Base-by-base conservation (phyloP, 306 rosid genomes). In the Biancaea sappan region DNA sequence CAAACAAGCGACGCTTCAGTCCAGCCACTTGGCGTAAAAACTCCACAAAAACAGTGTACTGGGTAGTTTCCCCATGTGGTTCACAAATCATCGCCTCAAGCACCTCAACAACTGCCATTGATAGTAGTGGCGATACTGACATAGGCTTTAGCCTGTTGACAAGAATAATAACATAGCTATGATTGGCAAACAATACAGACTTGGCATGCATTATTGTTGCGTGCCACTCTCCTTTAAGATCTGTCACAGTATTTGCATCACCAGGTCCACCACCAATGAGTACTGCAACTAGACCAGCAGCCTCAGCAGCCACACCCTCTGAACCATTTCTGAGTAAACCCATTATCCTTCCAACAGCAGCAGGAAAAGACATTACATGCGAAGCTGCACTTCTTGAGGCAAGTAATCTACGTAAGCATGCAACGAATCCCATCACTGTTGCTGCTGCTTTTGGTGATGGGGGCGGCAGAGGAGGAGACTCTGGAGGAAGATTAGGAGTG, bases 371-470 rank as follows among this genome's bases (percentile, higher is more conserved):
- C 98, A 88, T 87, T 75, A 95, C 96, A 78, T 90, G 99, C 46
- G 98, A 92, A 58, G 98, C 87, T 43, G 99, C 99, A 83, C 86
- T 92, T 84, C 87, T 87, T 80, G 99, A 95, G 60, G 96, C 87
- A 74, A 95, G 88, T 48, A 95, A 82, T 86, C 99, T 89, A 43
- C 88, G 99, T 80, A 95, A 82, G 81, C 99, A 95, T 74, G 91
- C 89, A 79, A 92, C 77, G 67, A 95, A 95, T 65, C 99, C 99
- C 91, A 92, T 92, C 47, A 92, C 96, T 51, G 99, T 95, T 70
- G 99, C 99, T 70, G 99, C 99, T 51, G 98, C 99, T 92, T 95
- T 95, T 56, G 99, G 99, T 32, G 99, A 95, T 82, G 99, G 99
- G 47, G 99, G 91, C 41, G 99, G 99, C 88, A 95, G 56, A n/a